A percentile compares a stretch with the other conserved stretches of the same genome.
phyloP scores from a whole-genome alignment of 352 stramenopile species.

The Globisporangium recalcitrans region DNA sequence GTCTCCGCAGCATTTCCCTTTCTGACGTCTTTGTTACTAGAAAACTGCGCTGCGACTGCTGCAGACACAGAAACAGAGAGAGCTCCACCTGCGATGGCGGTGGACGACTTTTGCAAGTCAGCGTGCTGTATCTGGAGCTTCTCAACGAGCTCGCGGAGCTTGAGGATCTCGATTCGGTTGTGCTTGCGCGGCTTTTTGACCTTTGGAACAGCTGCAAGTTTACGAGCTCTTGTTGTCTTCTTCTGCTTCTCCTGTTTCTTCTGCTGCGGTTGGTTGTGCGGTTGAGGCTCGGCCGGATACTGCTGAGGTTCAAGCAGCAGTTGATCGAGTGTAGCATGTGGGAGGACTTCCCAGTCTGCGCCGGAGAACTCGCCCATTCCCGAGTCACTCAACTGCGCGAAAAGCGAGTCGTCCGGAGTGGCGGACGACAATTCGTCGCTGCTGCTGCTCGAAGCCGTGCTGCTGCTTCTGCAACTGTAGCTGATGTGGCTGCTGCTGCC shows the following conservation, averaged over 20 bases:
- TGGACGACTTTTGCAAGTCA: background rate
- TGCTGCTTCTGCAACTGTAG: background rate
- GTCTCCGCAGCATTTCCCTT: background rate
- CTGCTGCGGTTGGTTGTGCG: background rate
- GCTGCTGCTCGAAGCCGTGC: background rate
- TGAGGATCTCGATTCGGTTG: constrained; percentile 15
- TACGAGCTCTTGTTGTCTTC: background rate
- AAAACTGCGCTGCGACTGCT: background rate
- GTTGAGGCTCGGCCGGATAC: background rate
- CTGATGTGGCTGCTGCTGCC: no score
- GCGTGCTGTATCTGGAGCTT: background rate
- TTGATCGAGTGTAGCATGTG: background rate
- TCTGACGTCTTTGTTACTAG: no score
- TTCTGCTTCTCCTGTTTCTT: background rate
- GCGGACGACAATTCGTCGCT: background rate
- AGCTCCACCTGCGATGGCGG: background rate
- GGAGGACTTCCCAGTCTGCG: background rate
- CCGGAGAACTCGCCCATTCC: background rate
- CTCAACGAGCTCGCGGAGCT: constrained; percentile 10
- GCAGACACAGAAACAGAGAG: background rate
- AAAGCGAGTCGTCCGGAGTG: background rate
- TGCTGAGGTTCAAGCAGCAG: background rate
- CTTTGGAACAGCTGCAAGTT: background rate
- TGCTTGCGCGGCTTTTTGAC: constrained; percentile 10
- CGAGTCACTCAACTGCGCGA: background rate